Percentiles rank a stretch among this genome's conserved stretches.
phyloP scores from a whole-genome alignment of 2,329 filamentous ascomycete species.

The Aspergillus uvarum region DNA sequence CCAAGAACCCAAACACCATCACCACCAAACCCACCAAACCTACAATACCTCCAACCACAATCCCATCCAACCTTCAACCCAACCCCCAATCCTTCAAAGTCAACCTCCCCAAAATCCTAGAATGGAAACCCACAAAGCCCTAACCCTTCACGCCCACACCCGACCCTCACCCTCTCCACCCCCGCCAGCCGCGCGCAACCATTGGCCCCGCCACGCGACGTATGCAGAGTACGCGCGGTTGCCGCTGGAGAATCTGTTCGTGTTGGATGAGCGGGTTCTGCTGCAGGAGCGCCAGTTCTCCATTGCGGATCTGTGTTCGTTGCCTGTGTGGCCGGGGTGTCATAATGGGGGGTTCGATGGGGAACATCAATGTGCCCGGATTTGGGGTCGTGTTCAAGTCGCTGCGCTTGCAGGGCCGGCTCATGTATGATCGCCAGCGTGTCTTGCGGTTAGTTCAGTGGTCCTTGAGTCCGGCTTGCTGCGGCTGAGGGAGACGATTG shows the following conservation, averaged over 20 bases:
- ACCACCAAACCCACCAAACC: no score
- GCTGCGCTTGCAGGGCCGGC: conserved; percentile 4
- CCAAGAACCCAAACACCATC: no score
- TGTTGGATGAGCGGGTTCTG: not conserved
- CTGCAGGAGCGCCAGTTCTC: not conserved
- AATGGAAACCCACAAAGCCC: no score
- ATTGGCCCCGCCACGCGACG: not conserved
- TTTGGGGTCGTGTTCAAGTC: conserved; percentile 1
- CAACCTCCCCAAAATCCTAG: no score
- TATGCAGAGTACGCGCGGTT: conserved; percentile 4
- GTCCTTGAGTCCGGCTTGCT: conserved; percentile 2
- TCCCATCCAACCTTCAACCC: no score
- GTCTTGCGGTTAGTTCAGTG: conserved; percentile 2
- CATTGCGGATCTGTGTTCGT: not conserved
- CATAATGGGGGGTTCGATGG: conserved; percentile 1
- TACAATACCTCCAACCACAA: no score
- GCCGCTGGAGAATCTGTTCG: conserved; percentile 7
- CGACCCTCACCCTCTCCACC: no score
- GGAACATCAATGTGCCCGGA: not conserved
- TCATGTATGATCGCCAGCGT: conserved; percentile 5
- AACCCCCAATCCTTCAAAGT: no score
- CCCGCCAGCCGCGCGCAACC: no score
- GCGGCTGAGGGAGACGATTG: not conserved
- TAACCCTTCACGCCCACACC: no score
- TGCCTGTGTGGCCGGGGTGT: not conserved